Evolutionary conservation across 1,139 yeast species (phyloP).

Genomic region (Eremothecium sinecaudum): DNA sequence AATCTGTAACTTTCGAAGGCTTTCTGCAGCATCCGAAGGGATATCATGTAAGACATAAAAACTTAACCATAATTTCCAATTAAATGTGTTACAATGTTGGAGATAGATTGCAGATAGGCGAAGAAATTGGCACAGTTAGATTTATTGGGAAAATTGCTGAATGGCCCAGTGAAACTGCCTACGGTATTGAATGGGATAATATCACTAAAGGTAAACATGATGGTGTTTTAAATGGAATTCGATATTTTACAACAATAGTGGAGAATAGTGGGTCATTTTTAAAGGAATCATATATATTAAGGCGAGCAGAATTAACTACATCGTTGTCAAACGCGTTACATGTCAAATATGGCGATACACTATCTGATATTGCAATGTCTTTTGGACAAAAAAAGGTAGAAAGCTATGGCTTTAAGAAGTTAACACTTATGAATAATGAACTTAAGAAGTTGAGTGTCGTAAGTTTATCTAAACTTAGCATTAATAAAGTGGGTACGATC

Average conservation of each 20-base stretch:
- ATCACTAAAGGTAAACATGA: conserved; percentile 44
- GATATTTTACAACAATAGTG: conserved; percentile 36
- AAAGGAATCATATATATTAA: conserved; percentile 35
- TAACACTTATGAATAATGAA: conserved; percentile 41
- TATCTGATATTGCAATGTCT: conserved; percentile 27
- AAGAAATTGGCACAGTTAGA: conserved; percentile 52
- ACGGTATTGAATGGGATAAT: conserved; percentile 87
- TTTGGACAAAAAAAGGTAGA: conserved; percentile 53
- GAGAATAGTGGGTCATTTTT: conserved; percentile 56
- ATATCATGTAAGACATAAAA: no score
- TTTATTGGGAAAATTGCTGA: conserved; percentile 50
- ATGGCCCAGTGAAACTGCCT: conserved; percentile 53
- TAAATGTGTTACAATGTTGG: conserved; percentile 26
- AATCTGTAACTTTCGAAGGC: no score
- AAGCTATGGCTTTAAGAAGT: conserved; percentile 54
- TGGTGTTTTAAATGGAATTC: conserved; percentile 40
- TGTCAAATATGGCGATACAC: conserved; percentile 36
- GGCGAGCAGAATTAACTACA: conserved; percentile 7
- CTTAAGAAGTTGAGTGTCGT: conserved; percentile 39
- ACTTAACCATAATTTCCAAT: no score
- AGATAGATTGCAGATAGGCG: conserved; percentile 41
- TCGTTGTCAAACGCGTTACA: conserved; percentile 44
- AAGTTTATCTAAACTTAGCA: conserved; percentile 39
- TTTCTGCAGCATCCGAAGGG: no score
- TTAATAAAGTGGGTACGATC: conserved; percentile 21